Evolutionary conservation across 352 stramenopile genomes (phyloP), one percentile per base, ranked within the genome.

Genomic region (Peronospora destructor): DNA sequence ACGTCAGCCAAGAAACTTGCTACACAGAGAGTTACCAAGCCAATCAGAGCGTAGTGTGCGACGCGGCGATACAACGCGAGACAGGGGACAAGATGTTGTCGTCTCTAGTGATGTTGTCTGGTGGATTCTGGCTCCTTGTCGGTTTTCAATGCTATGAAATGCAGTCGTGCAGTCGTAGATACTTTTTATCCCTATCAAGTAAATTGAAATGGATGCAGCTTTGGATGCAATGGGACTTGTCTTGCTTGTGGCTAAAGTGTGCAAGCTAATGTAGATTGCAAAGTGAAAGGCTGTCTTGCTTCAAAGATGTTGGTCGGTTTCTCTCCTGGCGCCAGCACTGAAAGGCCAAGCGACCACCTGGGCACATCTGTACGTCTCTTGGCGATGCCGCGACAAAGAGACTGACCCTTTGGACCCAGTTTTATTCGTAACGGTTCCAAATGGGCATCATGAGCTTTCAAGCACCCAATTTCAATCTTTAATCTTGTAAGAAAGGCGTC

Each of bases 151-250:
- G 23, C 23, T 6, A 26, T 26, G 33, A 35, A 42, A 45, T 17
- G n/a, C 12, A 38, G 53, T 68, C 35, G 56, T 66, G 40, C 23
- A 19, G 46, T 66, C 44, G 61, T 51, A 30, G 57, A 59, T 70
- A 64, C 56, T 64, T 64, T 60, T 50, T 50, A 45, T 16, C 44
- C 35, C 45, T 55, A 53, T 65, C 42, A 49, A 43, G 38, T 49
- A 6, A 4, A 1, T 26, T 55, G 49, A 51, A 55, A 46, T 30
- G 45, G 49, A 55, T 45, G 49, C 98, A 17, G 91, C 4, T 4
- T 94, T 38, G 94, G 98, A 49, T 97, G 95, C 37, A 94, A 79
- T 37, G 47, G 21, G 19, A 41, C 21, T 48, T 45, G 9, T 41
- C 10, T 35, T 25, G 16, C 40, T 40, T n/a, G 12, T 30, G 10